Base-by-base conservation (phyloP, 2,329 filamentous ascomycete species). In the Alternaria longipes region DNA sequence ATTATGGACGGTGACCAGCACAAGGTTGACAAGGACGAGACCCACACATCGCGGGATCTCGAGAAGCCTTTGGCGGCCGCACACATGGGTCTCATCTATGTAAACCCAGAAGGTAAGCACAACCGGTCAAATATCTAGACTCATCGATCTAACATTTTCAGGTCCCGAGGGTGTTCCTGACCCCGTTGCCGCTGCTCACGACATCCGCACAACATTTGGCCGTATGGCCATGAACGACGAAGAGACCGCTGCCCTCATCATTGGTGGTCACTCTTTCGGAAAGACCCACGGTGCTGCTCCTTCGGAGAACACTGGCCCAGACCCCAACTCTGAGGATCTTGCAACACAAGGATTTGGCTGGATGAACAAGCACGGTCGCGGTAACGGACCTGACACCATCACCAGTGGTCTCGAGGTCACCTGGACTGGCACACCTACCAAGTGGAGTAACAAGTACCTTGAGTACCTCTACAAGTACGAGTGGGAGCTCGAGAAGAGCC, bases 221-320 rank as follows among this genome's bases (percentile, higher is more conserved):
- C 90, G 90, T 77, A 93, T 94, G 91, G 91, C 88, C 63, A 93
- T 94, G 91, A 88, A 91, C 74, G 90, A 93, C 74, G 88, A 91
- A 80, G 91, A 94, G 83, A 94, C 91, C 0, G 91, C 91, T 55
- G 91, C 91, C 14, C 82, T 94, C 46, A 93, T 94, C 74, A 89
- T 89, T 40, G 91, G 91, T 74, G 91, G 91, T 40, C 91, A 94
- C 83, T 85, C 87, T 26, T 92, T 94, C 70, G 91, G 91, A 72
- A 94, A 94, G 86, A 92, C 90, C 0, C 91, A 94, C 79, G 91
- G 91, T 70, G 91, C 91, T 32, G 90, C 81, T 58, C 81, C 87
- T 16, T 80, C 84, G 18, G 84, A 86, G 64, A 85, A 92, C 70
- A 84, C 92, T 51, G 90, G 89, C 56, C 79, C 82, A 18, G 91